These are phyloP conservation scores for Aristolochia californica DNA, from an alignment of 164 flowering plant genomes.

Conservation along the genomic window DNA sequence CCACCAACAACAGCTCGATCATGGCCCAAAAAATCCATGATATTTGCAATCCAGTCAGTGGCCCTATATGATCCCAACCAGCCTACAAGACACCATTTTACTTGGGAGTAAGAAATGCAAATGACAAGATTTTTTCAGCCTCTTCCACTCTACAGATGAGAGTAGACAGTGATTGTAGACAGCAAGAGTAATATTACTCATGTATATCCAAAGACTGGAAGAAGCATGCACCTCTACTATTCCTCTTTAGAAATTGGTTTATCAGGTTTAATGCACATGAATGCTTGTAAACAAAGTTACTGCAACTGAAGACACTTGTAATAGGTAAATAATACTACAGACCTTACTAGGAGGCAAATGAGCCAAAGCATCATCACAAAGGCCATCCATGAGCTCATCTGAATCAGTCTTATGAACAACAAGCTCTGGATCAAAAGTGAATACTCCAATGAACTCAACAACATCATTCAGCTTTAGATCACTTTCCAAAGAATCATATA, in stretches of 20 bases:
- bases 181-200: background rate
- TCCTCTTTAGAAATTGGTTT: background rate
- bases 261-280: background rate
- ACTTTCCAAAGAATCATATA: slow-evolving; percentile 70
- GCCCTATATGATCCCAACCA: too few species aligned
- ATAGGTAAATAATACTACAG: background rate
- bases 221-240: background rate
- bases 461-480: slow-evolving; percentile 82
- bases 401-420: slow-evolving; percentile 21
- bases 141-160: too few species aligned
- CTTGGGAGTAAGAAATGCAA: too few species aligned
- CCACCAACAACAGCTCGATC: background rate
- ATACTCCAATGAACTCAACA: slow-evolving; percentile 85
- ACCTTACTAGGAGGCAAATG: slow-evolving; percentile 63
- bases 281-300: too few species aligned
- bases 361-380: slow-evolving; percentile 37
- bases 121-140: too few species aligned
- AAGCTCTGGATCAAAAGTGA: slow-evolving; percentile 56
- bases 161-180: background rate
- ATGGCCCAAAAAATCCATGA: too few species aligned
- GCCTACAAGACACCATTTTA: too few species aligned
- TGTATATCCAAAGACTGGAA: background rate
- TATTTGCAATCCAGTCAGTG: too few species aligned
- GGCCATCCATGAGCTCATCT: slow-evolving; percentile 26
- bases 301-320: background rate